Percentiles rank a stretch among this genome's conserved stretches.
These are phyloP conservation scores for Blumeria graminis DNA, from an alignment of 2,329 filamentous ascomycete genomes.

Conservation along the genomic window DNA sequence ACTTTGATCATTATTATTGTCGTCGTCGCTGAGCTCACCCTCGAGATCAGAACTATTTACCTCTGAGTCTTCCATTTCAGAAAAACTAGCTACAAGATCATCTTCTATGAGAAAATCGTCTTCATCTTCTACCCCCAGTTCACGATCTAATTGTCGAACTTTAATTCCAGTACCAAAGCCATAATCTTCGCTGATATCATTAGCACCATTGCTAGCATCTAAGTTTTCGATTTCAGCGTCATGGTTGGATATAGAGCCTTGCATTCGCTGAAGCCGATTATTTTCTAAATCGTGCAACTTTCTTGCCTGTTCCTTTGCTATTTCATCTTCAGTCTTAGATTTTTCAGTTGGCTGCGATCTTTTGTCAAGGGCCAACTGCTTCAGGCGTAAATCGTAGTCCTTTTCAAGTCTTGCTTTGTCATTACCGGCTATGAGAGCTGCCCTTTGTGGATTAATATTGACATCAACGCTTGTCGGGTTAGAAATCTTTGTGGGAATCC, in stretches of 20 bases:
- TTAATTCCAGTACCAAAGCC: constrained; percentile 35
- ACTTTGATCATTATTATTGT: constrained; percentile 20
- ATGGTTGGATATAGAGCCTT: constrained; percentile 47
- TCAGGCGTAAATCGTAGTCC: constrained; percentile 67
- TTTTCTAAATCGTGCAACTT: constrained; percentile 61
- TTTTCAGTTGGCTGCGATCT: constrained; percentile 66
- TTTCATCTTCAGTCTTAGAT: constrained; percentile 80
- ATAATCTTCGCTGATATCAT: constrained; percentile 30
- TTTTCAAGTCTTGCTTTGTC: constrained; percentile 50
- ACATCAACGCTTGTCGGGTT: constrained; percentile 15
- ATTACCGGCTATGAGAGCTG: constrained; percentile 31
- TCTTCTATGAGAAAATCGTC: constrained; percentile 86
- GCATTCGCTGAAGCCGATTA: constrained; percentile 66
- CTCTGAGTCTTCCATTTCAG: constrained; percentile 30
- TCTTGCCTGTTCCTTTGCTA: constrained; percentile 50
- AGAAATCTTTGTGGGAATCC: constrained; percentile 24
- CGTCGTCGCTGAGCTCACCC: constrained; percentile 17
- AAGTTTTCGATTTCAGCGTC: constrained; percentile 32
- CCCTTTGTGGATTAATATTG: constrained; percentile 38
- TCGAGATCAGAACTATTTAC: constrained; percentile 15
- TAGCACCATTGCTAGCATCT: constrained; percentile 15
- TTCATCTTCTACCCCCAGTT: constrained; percentile 67
- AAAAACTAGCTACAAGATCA: constrained; percentile 63
- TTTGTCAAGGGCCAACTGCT: constrained; percentile 61
- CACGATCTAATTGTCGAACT: constrained; percentile 20